These are phyloP conservation scores for Eragrostis curvula DNA, from an alignment of 176 grass and related monocot species.

Conservation along the genomic window DNA sequence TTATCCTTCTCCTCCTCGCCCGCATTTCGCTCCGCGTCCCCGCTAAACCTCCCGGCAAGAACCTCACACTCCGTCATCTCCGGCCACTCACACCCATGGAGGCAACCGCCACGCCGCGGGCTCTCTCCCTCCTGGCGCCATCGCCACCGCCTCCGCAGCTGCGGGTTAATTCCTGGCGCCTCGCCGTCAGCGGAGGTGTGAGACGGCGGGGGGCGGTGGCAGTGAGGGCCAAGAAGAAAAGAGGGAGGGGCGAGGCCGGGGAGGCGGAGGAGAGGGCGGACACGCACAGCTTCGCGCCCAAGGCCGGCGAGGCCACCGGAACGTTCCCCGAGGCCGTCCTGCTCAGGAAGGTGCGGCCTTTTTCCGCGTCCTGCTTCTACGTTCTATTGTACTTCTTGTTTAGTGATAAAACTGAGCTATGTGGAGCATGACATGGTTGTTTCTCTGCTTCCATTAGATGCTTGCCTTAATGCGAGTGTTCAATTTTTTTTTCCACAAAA, in stretches of 20 bases:
- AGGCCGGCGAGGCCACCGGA: slow-evolving; percentile 55
- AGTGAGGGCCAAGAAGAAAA: slow-evolving; percentile 52
- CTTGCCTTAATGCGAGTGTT: background rate
- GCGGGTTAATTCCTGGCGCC: background rate
- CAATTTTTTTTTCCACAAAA: background rate
- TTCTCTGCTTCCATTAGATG: background rate
- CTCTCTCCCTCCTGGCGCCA: slow-evolving; percentile 25
- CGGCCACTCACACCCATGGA: slow-evolving; percentile 28
- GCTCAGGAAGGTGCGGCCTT: slow-evolving; percentile 65
- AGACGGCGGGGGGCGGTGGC: slow-evolving; percentile 25
- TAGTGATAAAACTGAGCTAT: background rate
- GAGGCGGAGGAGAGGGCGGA: slow-evolving; percentile 47
- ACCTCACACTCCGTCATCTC: slow-evolving; percentile 5
- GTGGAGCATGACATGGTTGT: background rate
- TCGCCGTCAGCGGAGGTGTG: background rate
- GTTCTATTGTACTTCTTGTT: background rate
- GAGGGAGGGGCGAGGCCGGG: slow-evolving; percentile 24
- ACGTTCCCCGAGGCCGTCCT: slow-evolving; percentile 84
- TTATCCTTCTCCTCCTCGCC: slow-evolving; percentile 38
- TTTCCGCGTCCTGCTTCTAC: background rate
- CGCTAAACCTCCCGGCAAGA: slow-evolving; percentile 31
- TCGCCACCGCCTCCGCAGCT: background rate
- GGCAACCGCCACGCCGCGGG: slow-evolving; percentile 39
- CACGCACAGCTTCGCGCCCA: slow-evolving; percentile 59
- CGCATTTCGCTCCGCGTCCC: slow-evolving; percentile 44